Evolutionary conservation across 805 yeast genomes (phyloP).

Genomic region (Lipomyces yamadae): DNA sequence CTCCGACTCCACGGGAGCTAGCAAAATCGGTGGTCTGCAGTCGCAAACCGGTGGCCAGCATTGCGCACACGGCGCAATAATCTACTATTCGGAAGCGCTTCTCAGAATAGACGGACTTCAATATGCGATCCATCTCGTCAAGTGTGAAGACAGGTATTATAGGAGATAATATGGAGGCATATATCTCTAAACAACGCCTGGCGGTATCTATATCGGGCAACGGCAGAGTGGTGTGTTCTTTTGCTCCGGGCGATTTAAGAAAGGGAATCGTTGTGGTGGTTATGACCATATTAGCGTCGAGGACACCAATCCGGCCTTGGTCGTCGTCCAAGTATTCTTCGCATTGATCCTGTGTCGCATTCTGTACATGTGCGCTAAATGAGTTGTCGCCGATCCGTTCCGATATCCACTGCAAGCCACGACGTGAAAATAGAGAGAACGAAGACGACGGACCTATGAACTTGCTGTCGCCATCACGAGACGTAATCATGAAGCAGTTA

Average conservation of each 20-base stretch:
- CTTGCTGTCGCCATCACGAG: conserved; percentile 16
- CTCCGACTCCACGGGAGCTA: not conserved
- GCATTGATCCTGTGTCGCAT: not conserved
- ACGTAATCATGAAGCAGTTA: conserved; percentile 1
- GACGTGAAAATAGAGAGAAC: conserved; percentile 34
- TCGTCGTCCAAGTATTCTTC: not conserved
- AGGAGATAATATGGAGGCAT: not conserved
- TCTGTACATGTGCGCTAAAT: conserved; percentile 13
- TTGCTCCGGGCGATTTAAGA: not conserved
- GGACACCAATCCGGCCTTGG: conserved; percentile 7
- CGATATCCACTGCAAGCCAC: conserved; percentile 38
- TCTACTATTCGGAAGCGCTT: conserved; percentile 15
- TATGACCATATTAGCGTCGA: not conserved
- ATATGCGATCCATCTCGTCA: conserved; percentile 20
- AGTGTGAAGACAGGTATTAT: conserved; percentile 22
- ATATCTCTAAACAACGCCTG: not conserved
- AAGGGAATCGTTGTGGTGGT: not conserved
- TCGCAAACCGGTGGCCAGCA: conserved; percentile 30
- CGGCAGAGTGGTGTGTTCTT: conserved; percentile 6
- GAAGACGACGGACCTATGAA: conserved; percentile 35
- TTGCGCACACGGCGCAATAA: conserved; percentile 27
- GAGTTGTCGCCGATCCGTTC: conserved; percentile 30
- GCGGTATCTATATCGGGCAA: conserved; percentile 6
- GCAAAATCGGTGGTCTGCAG: conserved; percentile 2
- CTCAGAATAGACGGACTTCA: conserved; percentile 21